Evolutionary conservation across 257 asterid species (phyloP), one percentile per base, ranked within the genome.

Genomic region (Solanum rostratum): DNA sequence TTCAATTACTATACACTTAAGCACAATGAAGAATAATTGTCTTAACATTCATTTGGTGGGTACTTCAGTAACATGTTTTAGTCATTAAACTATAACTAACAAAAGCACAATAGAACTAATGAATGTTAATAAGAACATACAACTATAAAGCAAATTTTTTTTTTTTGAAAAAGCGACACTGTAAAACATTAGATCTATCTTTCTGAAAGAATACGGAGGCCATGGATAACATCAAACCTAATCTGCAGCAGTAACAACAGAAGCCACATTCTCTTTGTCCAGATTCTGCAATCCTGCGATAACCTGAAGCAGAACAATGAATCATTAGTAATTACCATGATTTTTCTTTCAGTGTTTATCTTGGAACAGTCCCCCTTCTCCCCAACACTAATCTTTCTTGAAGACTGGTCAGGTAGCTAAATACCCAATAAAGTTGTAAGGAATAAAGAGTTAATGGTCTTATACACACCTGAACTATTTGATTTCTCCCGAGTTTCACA

Each of bases 181-280:
- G 8, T 57, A 52, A 0, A 22, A n/a, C 24, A 80, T 41, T 27
- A 41, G 65, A 14, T 15, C 70, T 63, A 65, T 65, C 45, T 7
- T 65, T 66, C 22, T 66, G 46, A 66, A 68, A 18, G 24, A 33
- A 68, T 20, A 18, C 76, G 16, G 78, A 37, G 49, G 15, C 8
- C 14, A 18, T 18, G 52, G 39, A 82, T 53, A 39, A 22, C 53
- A 50, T 54, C 20, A 81, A 7, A 95, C 98, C 97, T 95, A 94
- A 86, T 95, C 98, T 54, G 99, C 98, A 87, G 98, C 98, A 83
- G 93, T 93, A 86, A 95, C 95, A 86, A 95, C 98, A 41, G 97
- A 91, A 86, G 98, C 93, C 22, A 95, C 97, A 86, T 92, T 94
- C 63, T 91, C 94, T 86, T 88, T 92, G 90, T 94, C 91, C 79